Conservation (phyloP, 192 early-diverging fungal genomes). For the Podila epicladia region DNA sequence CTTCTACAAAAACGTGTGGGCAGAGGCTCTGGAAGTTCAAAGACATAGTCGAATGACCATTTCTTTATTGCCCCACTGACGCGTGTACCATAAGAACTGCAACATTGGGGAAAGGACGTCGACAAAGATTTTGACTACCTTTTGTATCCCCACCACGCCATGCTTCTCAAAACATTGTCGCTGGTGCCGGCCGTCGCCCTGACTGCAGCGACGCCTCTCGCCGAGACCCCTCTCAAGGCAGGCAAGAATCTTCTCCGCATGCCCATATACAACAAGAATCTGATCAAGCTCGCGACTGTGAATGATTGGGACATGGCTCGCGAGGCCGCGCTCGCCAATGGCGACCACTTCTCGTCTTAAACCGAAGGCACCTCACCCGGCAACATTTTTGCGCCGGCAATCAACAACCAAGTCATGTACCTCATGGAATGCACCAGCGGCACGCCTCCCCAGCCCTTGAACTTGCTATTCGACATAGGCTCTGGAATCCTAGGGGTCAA, state of each 20-base stretch:
- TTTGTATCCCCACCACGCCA: background rate
- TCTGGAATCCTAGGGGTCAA: constrained; percentile 40
- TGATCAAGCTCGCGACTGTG: background rate
- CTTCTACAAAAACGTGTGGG: too few relatives aligned
- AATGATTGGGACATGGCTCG: too few relatives aligned
- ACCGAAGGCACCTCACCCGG: background rate
- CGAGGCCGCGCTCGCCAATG: background rate
- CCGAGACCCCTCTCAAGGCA: background rate
- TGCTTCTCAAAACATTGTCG: background rate
- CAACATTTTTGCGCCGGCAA: background rate
- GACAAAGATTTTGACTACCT: too few relatives aligned
- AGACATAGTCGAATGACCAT: too few relatives aligned
- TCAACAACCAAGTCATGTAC: constrained; percentile 28
- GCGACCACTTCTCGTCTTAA: background rate
- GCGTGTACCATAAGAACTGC: too few relatives aligned
- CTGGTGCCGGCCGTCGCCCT: background rate
- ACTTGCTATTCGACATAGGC: constrained; percentile 43
- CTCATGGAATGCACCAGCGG: constrained; percentile 16
- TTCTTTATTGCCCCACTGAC: too few relatives aligned
- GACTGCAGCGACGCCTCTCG: background rate
- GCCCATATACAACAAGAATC: background rate
- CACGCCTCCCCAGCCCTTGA: constrained; percentile 19
- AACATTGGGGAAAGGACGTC: too few relatives aligned
- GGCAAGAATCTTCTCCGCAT: background rate
- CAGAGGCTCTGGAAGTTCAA: too few relatives aligned